These are phyloP conservation scores for Ustilago trichophora DNA, from an alignment of 1,284 basidiomycete species.

Conservation along the genomic window DNA sequence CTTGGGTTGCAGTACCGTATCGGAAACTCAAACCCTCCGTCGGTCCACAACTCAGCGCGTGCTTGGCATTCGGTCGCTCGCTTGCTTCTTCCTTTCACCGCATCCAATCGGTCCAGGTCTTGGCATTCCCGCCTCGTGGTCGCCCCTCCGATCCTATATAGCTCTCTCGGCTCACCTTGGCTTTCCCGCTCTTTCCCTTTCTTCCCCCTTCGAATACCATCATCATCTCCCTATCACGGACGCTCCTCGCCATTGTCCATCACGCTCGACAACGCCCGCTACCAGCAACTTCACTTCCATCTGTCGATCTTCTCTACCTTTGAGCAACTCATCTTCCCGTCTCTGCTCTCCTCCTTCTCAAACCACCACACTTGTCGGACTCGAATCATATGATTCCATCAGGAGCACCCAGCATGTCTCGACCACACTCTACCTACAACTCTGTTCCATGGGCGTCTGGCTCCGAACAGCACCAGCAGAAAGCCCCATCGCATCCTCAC, in stretches of 20 bases:
- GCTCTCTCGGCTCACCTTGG: neutral
- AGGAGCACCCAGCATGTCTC: constrained; percentile 30
- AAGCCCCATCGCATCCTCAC: constrained; percentile 8
- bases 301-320: too few relatives aligned
- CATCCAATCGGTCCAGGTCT: constrained; percentile 1
- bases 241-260: neutral
- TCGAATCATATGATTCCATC: constrained; percentile 13
- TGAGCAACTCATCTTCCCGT: too few relatives aligned
- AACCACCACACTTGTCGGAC: too few relatives aligned
- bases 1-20: too few relatives aligned
- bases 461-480: constrained; percentile 26
- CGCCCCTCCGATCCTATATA: constrained; percentile 20
- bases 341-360: neutral
- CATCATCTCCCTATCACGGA: neutral
- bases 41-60: neutral
- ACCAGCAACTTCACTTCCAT: too few relatives aligned
- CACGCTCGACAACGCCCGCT: neutral
- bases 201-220: constrained; percentile 13
- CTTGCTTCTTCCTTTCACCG: too few relatives aligned
- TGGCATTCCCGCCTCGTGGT: constrained; percentile 41
- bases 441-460: constrained; percentile 26
- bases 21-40: too few relatives aligned
- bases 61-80: neutral
- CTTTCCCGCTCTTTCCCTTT: constrained; percentile 1
- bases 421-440: constrained; percentile 26